A percentile compares a stretch with the other conserved stretches of the same genome.
phyloP scores from a whole-genome alignment of 2,329 filamentous ascomycete species.

The Apiospora marii region DNA sequence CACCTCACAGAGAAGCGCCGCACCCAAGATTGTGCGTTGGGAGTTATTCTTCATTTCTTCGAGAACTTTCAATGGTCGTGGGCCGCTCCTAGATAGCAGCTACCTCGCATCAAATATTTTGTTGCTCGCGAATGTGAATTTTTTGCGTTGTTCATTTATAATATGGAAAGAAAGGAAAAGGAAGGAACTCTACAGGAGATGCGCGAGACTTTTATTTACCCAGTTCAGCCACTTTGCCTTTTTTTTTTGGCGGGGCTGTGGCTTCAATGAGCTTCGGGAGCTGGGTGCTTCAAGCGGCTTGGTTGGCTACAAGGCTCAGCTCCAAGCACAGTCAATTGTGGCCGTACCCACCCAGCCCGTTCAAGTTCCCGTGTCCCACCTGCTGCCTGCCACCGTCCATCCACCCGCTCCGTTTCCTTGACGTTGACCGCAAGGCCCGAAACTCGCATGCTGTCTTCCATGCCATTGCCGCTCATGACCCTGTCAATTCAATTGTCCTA shows the following conservation, averaged over 20 bases:
- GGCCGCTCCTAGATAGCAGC: slow-evolving; percentile 45
- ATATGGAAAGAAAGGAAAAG: slow-evolving; percentile 43
- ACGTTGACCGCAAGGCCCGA: neutral
- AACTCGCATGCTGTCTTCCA: slow-evolving; percentile 13
- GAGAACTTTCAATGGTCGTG: slow-evolving; percentile 58
- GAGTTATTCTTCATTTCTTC: slow-evolving; percentile 60
- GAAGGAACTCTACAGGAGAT: slow-evolving; percentile 22
- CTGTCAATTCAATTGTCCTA: neutral
- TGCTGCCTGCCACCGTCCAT: neutral
- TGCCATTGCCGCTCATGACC: neutral
- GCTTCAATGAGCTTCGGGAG: slow-evolving; percentile 22
- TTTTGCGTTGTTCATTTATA: slow-evolving; percentile 57
- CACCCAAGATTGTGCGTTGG: slow-evolving; percentile 66
- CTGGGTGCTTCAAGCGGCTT: neutral
- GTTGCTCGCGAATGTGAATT: slow-evolving; percentile 55
- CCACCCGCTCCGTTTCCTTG: slow-evolving; percentile 4
- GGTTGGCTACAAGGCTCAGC: neutral
- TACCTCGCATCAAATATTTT: slow-evolving; percentile 56
- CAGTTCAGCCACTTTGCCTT: neutral
- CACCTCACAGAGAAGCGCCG: slow-evolving; percentile 60
- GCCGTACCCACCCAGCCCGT: neutral
- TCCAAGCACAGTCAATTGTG: neutral
- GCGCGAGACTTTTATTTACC: slow-evolving; percentile 13
- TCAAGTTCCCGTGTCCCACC: neutral
- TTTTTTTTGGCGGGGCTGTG: neutral